phyloP scores from a whole-genome alignment of 2,329 filamentous ascomycete species.

The Didymella pinodella region DNA sequence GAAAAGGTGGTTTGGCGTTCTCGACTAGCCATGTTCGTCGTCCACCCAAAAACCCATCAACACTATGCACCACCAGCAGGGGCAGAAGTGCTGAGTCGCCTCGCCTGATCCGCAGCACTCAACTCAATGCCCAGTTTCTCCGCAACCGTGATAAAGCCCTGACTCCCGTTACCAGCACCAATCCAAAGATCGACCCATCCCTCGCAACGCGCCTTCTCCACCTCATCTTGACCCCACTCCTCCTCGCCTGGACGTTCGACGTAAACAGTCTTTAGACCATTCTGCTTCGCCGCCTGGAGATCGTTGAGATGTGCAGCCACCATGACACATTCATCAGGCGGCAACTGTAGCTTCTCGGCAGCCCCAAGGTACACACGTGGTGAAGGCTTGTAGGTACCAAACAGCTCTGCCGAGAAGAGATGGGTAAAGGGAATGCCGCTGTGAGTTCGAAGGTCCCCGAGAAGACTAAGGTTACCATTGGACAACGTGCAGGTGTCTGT shows the following conservation, averaged over 20 bases:
- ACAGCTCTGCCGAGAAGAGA: slow-evolving; percentile 73
- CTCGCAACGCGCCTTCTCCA: slow-evolving; percentile 61
- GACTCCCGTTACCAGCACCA: slow-evolving; percentile 52
- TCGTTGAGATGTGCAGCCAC: slow-evolving; percentile 79
- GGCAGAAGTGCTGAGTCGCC: slow-evolving; percentile 30
- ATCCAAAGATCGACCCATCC: slow-evolving; percentile 69
- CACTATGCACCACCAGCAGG: slow-evolving; percentile 11
- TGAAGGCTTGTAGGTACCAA: slow-evolving; percentile 77
- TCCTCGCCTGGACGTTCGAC: slow-evolving; percentile 75
- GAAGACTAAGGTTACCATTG: slow-evolving; percentile 75
- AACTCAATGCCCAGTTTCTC: slow-evolving; percentile 48
- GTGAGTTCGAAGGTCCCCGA: slow-evolving; percentile 68
- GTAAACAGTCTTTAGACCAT: slow-evolving; percentile 75
- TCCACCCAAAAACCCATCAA: not conserved
- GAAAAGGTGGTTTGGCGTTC: not conserved
- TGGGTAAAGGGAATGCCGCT: slow-evolving; percentile 68
- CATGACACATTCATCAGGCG: slow-evolving; percentile 72
- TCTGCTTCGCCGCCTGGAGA: slow-evolving; percentile 69
- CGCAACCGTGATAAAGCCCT: slow-evolving; percentile 59
- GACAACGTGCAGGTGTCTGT: slow-evolving; percentile 70
- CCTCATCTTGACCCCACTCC: slow-evolving; percentile 61
- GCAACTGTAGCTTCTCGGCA: slow-evolving; percentile 63
- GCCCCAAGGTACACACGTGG: slow-evolving; percentile 74
- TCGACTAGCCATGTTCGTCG: not conserved
- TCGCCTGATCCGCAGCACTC: slow-evolving; percentile 6